Evolutionary conservation across 2,329 filamentous ascomycete genomes (phyloP), one percentile per base, ranked within the genome.

Genomic region (Microdochium bolleyi): DNA sequence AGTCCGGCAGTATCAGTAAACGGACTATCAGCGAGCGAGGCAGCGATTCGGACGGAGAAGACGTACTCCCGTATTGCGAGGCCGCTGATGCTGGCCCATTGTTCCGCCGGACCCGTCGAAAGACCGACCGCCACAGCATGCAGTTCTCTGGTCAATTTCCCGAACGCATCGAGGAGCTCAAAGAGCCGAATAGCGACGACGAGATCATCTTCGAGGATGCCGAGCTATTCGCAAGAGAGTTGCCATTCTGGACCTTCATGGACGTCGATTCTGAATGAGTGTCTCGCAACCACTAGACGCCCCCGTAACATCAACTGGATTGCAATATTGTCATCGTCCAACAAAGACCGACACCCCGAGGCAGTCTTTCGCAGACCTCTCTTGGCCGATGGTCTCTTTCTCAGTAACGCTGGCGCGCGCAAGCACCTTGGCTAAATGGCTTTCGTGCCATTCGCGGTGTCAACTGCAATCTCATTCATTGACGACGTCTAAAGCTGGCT

Each of bases 1-100:
- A 61, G 50, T 66, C 63, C 8, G 65, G 65, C 49, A 66, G 64
- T 52, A 64, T 67, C 48, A 66, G 65, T 61, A 68, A 68, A 56
- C 65, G 66, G 22, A 68, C 66, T 25, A 58, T 67, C 49, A 68
- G 66, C 58, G 66, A 68, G 56, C 59, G 65, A 32, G 66, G 60
- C 54, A 67, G 65, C 44, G 65, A 67, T 52, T 65, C 63, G 7
- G 66, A 68, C 53, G 58, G 56, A 41, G 66, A 68, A 49, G 66
- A 68, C 48, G 49, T 67, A 3, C 50, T 63, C 38, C 63, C 65
- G 9, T 66, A 61, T 50, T 58, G 59, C 30, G 61, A 65, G 9
- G 57, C 54, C 21, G 59, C 58, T 27, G 57, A 64, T 21, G 48
- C 57, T 2, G 59, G 58, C 2, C 54, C 57, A 11, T 51, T 32